Evolutionary conservation across 2,329 filamentous ascomycete species (phyloP).

Genomic region (Elsinoe australis): DNA sequence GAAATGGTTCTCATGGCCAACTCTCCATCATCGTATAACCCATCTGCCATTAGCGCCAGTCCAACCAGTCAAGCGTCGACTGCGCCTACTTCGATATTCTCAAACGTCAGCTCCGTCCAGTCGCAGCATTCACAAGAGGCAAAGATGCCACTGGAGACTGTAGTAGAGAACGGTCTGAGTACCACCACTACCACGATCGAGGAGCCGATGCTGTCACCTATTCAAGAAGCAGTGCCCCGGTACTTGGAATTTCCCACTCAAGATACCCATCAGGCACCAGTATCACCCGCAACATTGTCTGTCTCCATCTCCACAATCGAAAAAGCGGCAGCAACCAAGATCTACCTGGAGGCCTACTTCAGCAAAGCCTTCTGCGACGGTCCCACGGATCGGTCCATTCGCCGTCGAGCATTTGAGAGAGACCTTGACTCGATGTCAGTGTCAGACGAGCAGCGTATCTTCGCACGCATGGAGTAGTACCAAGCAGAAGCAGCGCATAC

Average conservation of each 20-base stretch:
- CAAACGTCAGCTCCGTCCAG: slow-evolving; percentile 24
- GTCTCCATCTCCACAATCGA: slow-evolving; percentile 60
- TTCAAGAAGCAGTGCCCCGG: not conserved
- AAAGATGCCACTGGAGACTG: not conserved
- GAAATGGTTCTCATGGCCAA: slow-evolving; percentile 15
- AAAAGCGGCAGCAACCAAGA: slow-evolving; percentile 68
- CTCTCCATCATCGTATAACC: slow-evolving; percentile 10
- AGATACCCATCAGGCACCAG: no score
- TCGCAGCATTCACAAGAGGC: slow-evolving; percentile 26
- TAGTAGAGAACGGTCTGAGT: not conserved
- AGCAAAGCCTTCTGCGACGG: slow-evolving; percentile 54
- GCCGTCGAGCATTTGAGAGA: slow-evolving; percentile 55
- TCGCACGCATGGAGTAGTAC: slow-evolving; percentile 52
- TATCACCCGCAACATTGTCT: slow-evolving; percentile 13
- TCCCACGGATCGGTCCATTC: slow-evolving; percentile 52
- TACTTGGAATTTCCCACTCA: no score
- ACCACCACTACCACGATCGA: slow-evolving; percentile 14
- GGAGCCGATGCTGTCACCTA: not conserved
- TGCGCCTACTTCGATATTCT: slow-evolving; percentile 28
- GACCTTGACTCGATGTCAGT: slow-evolving; percentile 54
- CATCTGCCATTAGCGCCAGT: slow-evolving; percentile 21
- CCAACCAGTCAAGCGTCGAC: slow-evolving; percentile 30
- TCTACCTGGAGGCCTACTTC: slow-evolving; percentile 79
- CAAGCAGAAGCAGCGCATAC: slow-evolving; percentile 65
- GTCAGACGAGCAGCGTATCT: slow-evolving; percentile 48